Evolutionary conservation across 2,329 filamentous ascomycete species (phyloP), one percentile per base, ranked within the genome.

Genomic region (Teratosphaeria destructans): DNA sequence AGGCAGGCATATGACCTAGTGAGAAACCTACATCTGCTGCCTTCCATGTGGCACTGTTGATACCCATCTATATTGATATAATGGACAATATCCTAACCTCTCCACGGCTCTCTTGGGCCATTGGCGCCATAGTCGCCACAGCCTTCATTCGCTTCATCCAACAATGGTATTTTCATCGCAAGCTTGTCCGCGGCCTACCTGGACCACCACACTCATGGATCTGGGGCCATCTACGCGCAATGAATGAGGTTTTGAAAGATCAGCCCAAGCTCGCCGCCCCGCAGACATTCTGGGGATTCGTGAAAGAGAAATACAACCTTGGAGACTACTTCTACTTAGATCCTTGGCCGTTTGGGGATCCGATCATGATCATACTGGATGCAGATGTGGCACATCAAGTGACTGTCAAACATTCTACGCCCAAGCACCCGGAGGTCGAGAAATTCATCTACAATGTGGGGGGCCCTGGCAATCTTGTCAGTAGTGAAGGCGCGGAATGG

Each of bases 261-360:
- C 67, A 75, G 35, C 76, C 76, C 1, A 65, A 60, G 14, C 66
- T 71, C 39, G 60, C 63, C 3, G 75, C 77, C 52, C 70, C 72
- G 6, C 75, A 78, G 53, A 65, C 64, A 23, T 66, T 68, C 43
- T 61, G 71, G 23, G 68, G 71, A 1, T 68, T 71, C 12, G 65
- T 78, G 39, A 67, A 68, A 37, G 68, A 72, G 39, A 67, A 72
- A 53, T 75, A 75, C 60, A 60, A 73, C 23, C 66, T 77, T 3
- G 39, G 66, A 5, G 68, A 72, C 7, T 62, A 74, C 29, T 79
- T 75, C 65, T 79, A 78, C 61, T 57, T 79, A 4, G 77, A 80
- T 61, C 59, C 75, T 2, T 80, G 77, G 76, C 78, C 78, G 0
- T 49, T 75, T 6, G 70, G 68, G 2, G 66, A 64, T 5, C 63